Percentiles rank a stretch among this genome's conserved stretches.
Evolutionary conservation across 352 stramenopile genomes (phyloP).

Genomic region (Globisporangium alternatum): DNA sequence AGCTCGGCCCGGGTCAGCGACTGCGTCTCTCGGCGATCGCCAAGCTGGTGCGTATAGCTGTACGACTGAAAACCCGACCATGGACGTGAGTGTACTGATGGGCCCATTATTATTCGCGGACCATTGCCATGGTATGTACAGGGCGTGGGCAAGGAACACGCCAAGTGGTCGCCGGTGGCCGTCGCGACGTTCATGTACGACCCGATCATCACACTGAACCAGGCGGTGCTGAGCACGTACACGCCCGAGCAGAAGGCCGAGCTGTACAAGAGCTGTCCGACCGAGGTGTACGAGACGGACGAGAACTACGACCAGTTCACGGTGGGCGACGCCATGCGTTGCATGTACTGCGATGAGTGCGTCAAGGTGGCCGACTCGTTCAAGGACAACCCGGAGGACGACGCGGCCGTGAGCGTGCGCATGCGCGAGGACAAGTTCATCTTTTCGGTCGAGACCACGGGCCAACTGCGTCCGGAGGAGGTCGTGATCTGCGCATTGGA

Average conservation of each 20-base stretch:
- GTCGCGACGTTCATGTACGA: conserved; percentile 94
- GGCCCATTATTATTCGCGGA: neutral
- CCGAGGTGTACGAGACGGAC: conserved; percentile 93
- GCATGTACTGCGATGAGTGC: conserved; percentile 93
- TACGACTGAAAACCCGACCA: neutral
- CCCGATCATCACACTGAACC: conserved; percentile 88
- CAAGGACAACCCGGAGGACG: conserved; percentile 94
- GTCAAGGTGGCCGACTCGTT: conserved; percentile 91
- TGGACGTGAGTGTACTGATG: neutral
- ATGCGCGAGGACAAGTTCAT: conserved; percentile 94
- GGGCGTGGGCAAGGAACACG: conserved; percentile 96
- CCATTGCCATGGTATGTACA: conserved; percentile 23
- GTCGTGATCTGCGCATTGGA: conserved; percentile 86
- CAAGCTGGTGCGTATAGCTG: conserved; percentile 52
- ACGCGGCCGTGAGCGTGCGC: conserved; percentile 89
- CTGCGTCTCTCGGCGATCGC: conserved; percentile 95
- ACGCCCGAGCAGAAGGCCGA: conserved; percentile 94
- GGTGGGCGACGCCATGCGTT: conserved; percentile 49
- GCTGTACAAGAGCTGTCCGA: conserved; percentile 94
- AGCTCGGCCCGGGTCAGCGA: conserved; percentile 93
- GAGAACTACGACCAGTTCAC: conserved; percentile 86
- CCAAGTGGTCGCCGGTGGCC: conserved; percentile 96
- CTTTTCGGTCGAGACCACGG: conserved; percentile 95
- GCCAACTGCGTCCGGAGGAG: conserved; percentile 79
- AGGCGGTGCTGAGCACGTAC: conserved; percentile 91